Conservation (phyloP, 495 filamentous ascomycete species). For the Amphirosellinia nigrospora region DNA sequence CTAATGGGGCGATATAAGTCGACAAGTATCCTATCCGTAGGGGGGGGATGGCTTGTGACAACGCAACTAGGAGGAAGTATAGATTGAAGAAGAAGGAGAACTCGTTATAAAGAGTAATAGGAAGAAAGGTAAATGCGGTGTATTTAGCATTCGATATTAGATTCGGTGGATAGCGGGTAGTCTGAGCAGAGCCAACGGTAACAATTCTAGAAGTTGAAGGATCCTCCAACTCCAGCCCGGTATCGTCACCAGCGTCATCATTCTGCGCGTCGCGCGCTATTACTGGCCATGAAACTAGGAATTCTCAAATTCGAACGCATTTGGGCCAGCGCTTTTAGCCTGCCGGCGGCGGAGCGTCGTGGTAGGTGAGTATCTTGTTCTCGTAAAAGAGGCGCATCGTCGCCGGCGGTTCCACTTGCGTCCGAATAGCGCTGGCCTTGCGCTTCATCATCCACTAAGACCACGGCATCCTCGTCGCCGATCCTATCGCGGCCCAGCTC, state of each 20-base stretch:
- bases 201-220: conserved; percentile 58
- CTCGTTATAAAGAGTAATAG: conserved; percentile 93
- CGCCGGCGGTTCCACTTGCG: conserved; percentile 58
- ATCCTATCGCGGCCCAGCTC: conserved; percentile 62
- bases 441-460: conserved; percentile 60
- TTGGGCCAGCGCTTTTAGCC: conserved; percentile 42
- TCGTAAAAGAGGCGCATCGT: conserved; percentile 70
- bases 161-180: conserved; percentile 76
- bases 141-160: conserved; percentile 97
- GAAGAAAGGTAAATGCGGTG: conserved; percentile 93
- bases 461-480: conserved; percentile 61
- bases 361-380: conserved; percentile 38
- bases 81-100: conserved; percentile 99
- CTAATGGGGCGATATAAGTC: conserved; percentile 91
- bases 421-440: conserved; percentile 58
- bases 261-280: conserved; percentile 38
- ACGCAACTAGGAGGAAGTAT: conserved; percentile 93
- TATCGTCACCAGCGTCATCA: conserved; percentile 38
- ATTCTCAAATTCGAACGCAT: conserved; percentile 53
- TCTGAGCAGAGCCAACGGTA: conserved; percentile 56
- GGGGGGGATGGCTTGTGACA: conserved; percentile 89
- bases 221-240: conserved; percentile 57
- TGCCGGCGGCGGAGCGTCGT: conserved; percentile 43
- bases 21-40: conserved; percentile 92
- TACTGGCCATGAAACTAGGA: conserved; percentile 58